Base-by-base conservation (phyloP, 192 early-diverging fungal genomes). In the Rhizoclosmatium sp. region DNA sequence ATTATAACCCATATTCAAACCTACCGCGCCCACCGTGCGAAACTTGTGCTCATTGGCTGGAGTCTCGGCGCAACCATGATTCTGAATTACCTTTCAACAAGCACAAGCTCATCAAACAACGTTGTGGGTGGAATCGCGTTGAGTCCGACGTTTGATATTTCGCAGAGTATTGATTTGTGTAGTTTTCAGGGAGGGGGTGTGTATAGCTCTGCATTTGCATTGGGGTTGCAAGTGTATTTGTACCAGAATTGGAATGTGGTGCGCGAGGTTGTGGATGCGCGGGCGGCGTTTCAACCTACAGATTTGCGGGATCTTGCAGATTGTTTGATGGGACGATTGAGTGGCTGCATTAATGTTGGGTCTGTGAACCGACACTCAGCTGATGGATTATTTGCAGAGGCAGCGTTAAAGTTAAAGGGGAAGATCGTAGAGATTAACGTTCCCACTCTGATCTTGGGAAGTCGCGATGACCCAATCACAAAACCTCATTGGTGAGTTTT, bases 401-500 rank as follows among this genome's bases (percentile, higher is more conserved):
- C 51, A 1, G 70, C 70, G n/a, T 19, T 23, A 2, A 54, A 9
- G 9, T 31, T 71, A 9, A 71, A 71, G 39, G 56, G 49, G 16
- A n/a, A 58, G 41, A 75, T 89, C 23, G 84, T 82, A 12, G 82
- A 84, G 31, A 80, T 89, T 58, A 82, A 87, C n/a, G 82, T 96
- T 31, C 97, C 97, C n/a, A 91, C 93, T 67, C 83, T 99, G 19
- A 92, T 95, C 70, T 83, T 97, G 47, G 91, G 91, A 31, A 91
- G 95, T 59, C 69, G 92, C 80, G 97, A 99, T 86, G 97, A 99
- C 81, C 97, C 97, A 31, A 91, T 99, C 79, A 91, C 92, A 16
- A 71, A 71, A 44, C 70, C 70, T 9, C 21, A 71, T 39, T 71
- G 70, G 70, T 69, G 16, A 40, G 42, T n/a, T 47, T 44, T 65